A percentile compares a stretch with the other conserved stretches of the same genome.
phyloP scores from a whole-genome alignment of 805 yeast species.

The Wickerhamiella azymoides region DNA sequence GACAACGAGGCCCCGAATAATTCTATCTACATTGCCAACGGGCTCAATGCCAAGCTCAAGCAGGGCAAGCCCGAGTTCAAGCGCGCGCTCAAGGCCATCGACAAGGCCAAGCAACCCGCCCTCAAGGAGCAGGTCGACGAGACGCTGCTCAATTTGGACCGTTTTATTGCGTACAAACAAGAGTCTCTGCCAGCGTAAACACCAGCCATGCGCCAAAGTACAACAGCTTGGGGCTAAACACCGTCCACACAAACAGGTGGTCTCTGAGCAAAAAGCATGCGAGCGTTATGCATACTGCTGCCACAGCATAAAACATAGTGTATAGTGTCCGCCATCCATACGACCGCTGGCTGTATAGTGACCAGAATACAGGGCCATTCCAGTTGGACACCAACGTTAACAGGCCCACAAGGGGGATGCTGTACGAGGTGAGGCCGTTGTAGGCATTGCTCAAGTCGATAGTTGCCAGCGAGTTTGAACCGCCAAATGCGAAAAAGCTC shows the following conservation, averaged over 20 bases:
- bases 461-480: constrained; percentile 83
- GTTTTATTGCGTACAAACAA: constrained; percentile 66
- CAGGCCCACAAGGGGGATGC: constrained; percentile 56
- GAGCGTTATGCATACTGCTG: constrained; percentile 11
- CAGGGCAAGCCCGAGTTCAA: constrained; percentile 36
- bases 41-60: constrained; percentile 32
- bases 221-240: constrained; percentile 82
- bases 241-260: constrained; percentile 95
- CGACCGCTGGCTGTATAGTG: constrained; percentile 30
- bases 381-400: constrained; percentile 75
- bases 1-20: constrained; percentile 53
- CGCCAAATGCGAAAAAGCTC: constrained; percentile 75
- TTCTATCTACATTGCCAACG: constrained; percentile 46
- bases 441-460: constrained; percentile 85
- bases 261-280: constrained; percentile 66
- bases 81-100: constrained; percentile 45
- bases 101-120: constrained; percentile 43
- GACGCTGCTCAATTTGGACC: constrained; percentile 46
- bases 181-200: constrained; percentile 16
- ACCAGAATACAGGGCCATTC: constrained; percentile 77
- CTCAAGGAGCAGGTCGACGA: constrained; percentile 56
- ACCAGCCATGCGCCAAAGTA: constrained; percentile 63
- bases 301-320: constrained; percentile 13
- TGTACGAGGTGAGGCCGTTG: constrained; percentile 67
- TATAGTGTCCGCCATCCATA: not conserved